Evolutionary conservation across 169 alveolate genomes (phyloP).

Genomic region (Plasmodium fragile): DNA sequence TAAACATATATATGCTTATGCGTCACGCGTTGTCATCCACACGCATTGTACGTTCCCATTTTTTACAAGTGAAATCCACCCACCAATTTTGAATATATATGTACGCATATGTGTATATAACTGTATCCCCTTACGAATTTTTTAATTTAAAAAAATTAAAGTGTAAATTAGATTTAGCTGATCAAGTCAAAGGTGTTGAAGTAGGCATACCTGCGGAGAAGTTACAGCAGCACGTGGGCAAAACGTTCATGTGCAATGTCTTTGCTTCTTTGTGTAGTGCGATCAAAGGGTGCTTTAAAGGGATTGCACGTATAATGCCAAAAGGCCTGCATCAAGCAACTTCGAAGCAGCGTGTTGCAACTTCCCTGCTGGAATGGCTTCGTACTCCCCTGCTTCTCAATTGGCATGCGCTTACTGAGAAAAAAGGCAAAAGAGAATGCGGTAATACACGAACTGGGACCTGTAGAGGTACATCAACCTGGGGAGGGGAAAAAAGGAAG

Average conservation of each 20-base stretch:
- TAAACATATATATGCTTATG: not conserved
- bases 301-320: not conserved
- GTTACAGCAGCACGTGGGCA: not conserved
- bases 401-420: constrained; percentile 26
- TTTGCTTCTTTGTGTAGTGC: not conserved
- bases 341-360: not conserved
- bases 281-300: not conserved
- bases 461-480: constrained; percentile 51
- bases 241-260: not conserved
- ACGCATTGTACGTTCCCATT: not conserved
- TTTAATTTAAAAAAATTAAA: constrained; percentile 31
- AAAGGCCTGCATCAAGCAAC: not conserved
- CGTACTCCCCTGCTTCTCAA: not conserved
- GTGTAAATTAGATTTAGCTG: not conserved
- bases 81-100: constrained; percentile 30
- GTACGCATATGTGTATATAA: not conserved
- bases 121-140: constrained; percentile 10
- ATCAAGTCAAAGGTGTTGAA: constrained; percentile 19
- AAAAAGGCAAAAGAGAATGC: constrained; percentile 30
- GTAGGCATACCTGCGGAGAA: constrained; percentile 31
- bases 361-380: not conserved
- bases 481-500: not conserved
- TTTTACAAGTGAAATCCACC: constrained; percentile 29
- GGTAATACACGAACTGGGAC: constrained; percentile 32
- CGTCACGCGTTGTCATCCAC: not conserved